Evolutionary conservation across 495 filamentous ascomycete species (phyloP), one percentile per base, ranked within the genome.

Genomic region (Penicillium coprophilum): DNA sequence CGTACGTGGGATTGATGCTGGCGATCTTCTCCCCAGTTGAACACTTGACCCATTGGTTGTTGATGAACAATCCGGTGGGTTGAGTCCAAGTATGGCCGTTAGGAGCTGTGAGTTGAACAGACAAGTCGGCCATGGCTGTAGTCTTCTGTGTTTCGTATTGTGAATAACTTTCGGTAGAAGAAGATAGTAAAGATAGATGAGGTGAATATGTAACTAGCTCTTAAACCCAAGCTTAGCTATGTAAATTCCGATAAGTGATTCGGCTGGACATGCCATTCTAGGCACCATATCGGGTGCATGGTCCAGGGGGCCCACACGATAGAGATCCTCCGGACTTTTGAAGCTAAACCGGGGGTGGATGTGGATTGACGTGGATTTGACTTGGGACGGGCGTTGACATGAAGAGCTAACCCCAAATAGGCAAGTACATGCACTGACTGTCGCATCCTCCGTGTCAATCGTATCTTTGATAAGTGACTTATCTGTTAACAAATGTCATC

Each of bases 1-100:
- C 87, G 58, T 75, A 86, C 53, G 90, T 90, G 30, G 93, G 92
- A 68, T 92, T 93, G 65, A 94, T 88, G 31, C 81, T 83, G 7
- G 82, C 80, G 46, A 96, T 83, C 64, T 81, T 93, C 50, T 87
- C 81, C 21, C 83, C 88, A 38, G 83, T 81, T 61, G 79, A 85
- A 43, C 86, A 85, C 66, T 85, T 83, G 56, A 96, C 88, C 68
- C 91, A 97, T 70, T 95, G 87, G 61, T 96, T 96, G 75, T 95
- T 92, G 76, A 97, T 96, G 74, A 96, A 96, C 36, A 97, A 80
- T 21, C 92, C 92, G 17, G 82, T 79, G 1, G 86, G 87, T 68
- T 91, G 87, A 4, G 76, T 82, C 72, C 90, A 88, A 58, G 85
- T 89, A 62, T 72, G 80, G 65, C 92, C 92, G 74, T 97, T 97